These are phyloP conservation scores for Lepiota subincarnata DNA, from an alignment of 768 basidiomycete species.

Conservation along the genomic window DNA sequence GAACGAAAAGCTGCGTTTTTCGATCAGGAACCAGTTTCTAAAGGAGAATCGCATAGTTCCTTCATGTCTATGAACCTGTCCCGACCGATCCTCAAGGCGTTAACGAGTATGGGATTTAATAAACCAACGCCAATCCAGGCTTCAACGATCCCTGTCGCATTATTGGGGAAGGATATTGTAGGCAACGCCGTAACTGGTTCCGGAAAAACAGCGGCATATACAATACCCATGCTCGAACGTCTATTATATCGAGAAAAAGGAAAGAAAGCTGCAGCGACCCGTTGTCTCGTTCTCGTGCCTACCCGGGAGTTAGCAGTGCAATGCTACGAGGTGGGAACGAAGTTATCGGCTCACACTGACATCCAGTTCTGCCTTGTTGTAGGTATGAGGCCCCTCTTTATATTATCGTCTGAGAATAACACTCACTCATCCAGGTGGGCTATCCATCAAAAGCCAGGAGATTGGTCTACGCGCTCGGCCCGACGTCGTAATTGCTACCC, in stretches of 20 bases:
- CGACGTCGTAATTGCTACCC: constrained; percentile 94
- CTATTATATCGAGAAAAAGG: constrained; percentile 89
- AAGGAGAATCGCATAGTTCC: constrained; percentile 57
- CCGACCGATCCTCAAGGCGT: constrained; percentile 86
- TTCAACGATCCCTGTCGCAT: constrained; percentile 88
- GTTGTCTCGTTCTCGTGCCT: constrained; percentile 90
- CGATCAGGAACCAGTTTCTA: constrained; percentile 48
- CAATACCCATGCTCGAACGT: constrained; percentile 90
- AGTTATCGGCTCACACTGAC: constrained; percentile 83
- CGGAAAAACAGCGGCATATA: constrained; percentile 97
- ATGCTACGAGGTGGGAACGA: constrained; percentile 88
- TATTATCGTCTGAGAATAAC: constrained; percentile 4
- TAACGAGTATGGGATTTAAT: constrained; percentile 75
- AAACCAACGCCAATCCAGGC: constrained; percentile 96
- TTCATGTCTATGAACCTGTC: constrained; percentile 95
- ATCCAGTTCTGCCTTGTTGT: constrained; percentile 89
- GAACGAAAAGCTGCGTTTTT: constrained; percentile 90
- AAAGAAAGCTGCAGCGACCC: constrained; percentile 77
- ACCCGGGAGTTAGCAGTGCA: constrained; percentile 96
- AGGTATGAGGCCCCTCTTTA: constrained; percentile 47
- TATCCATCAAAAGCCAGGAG: constrained; percentile 93
- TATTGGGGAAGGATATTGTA: constrained; percentile 93
- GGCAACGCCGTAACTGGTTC: constrained; percentile 96
- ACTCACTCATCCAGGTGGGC: constrained; percentile 58
- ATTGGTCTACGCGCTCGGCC: constrained; percentile 78